Conservation (phyloP, 495 filamentous ascomycete species). For the Lasiosphaeris hirsuta region DNA sequence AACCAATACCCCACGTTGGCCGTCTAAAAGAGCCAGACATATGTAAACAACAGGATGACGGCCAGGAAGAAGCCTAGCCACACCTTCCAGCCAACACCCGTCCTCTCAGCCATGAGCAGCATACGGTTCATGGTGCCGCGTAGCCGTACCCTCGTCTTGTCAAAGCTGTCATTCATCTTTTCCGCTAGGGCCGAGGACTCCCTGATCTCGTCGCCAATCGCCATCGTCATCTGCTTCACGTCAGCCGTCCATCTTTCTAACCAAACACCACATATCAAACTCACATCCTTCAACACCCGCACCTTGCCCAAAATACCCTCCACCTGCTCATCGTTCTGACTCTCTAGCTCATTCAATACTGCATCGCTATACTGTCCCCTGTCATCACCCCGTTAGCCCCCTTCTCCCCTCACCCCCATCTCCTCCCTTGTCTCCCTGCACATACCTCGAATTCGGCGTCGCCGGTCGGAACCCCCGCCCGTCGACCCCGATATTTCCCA, state of each 20-base stretch:
- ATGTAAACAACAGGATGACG: constrained; percentile 78
- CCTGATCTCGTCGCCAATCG: constrained; percentile 92
- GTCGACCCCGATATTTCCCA: constrained; percentile 36
- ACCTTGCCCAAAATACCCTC: constrained; percentile 91
- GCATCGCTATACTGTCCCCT: constrained; percentile 90
- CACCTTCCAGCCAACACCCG: constrained; percentile 89
- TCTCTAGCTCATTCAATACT: constrained; percentile 89
- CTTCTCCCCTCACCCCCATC: background rate
- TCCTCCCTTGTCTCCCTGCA: constrained; percentile 24
- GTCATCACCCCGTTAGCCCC: background rate
- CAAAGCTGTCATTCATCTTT: constrained; percentile 89
- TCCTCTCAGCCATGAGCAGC: constrained; percentile 90
- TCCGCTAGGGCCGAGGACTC: constrained; percentile 79
- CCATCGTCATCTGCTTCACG: constrained; percentile 69
- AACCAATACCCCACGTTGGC: background rate
- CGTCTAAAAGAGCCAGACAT: constrained; percentile 77
- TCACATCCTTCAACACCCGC: constrained; percentile 83
- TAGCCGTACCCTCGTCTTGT: constrained; percentile 73
- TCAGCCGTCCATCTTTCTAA: too few relatives aligned
- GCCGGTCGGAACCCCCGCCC: constrained; percentile 51
- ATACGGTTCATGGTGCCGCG: constrained; percentile 94
- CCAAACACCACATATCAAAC: constrained; percentile 28
- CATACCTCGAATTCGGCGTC: constrained; percentile 79
- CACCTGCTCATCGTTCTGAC: constrained; percentile 88
- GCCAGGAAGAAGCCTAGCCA: constrained; percentile 85